Percentiles rank a stretch among this genome's conserved stretches.
phyloP scores from a whole-genome alignment of 2,329 filamentous ascomycete species.

The Apiospora marii region DNA sequence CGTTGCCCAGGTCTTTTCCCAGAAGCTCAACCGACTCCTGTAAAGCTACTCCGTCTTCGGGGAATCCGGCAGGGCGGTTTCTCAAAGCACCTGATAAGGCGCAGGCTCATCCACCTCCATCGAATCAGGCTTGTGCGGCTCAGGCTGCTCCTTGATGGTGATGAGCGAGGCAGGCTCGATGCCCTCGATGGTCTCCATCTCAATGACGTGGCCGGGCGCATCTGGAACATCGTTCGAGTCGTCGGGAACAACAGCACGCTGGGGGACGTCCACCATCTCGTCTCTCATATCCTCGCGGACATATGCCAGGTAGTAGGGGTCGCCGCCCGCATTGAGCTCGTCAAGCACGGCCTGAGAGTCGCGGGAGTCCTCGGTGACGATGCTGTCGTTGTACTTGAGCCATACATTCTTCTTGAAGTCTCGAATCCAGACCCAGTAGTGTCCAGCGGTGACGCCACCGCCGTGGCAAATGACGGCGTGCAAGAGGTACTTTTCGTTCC shows the following conservation, averaged over 20 bases:
- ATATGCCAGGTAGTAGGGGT: constrained; percentile 85
- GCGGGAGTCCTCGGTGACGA: constrained; percentile 72
- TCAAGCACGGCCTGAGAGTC: constrained; percentile 74
- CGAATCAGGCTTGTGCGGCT: neutral
- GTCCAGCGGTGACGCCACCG: constrained; percentile 75
- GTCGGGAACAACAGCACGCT: constrained; percentile 38
- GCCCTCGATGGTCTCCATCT: constrained; percentile 41
- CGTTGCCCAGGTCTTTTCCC: neutral
- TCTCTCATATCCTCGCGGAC: constrained; percentile 73
- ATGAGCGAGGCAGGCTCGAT: constrained; percentile 28
- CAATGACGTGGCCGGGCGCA: constrained; percentile 29
- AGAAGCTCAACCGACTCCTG: neutral
- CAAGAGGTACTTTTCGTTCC: constrained; percentile 77
- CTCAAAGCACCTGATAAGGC: neutral
- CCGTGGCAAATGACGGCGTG: constrained; percentile 95
- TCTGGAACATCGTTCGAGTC: neutral
- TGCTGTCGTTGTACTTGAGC: constrained; percentile 93
- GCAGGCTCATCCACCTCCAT: constrained; percentile 13
- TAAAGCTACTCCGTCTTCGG: neutral
- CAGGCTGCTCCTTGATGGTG: neutral
- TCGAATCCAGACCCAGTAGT: constrained; percentile 97
- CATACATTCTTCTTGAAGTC: constrained; percentile 84
- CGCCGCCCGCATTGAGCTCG: constrained; percentile 71
- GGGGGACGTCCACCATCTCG: constrained; percentile 56
- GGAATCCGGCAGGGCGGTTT: neutral